Evolutionary conservation across 768 basidiomycete species (phyloP).

Genomic region (Pleurotus sapidus): DNA sequence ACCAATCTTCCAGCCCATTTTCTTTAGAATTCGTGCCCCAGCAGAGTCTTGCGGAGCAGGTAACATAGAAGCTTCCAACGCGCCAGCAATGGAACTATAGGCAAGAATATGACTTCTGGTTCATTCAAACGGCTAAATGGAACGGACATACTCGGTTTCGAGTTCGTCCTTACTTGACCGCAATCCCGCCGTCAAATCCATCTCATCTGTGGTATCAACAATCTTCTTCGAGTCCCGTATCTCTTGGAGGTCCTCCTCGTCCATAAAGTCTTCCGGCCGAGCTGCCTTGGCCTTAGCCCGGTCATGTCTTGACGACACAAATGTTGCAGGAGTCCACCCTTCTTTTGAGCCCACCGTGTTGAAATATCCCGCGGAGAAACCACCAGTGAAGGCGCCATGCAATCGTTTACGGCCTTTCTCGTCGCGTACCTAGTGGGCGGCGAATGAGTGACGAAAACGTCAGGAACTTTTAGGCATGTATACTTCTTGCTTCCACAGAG

Average conservation of each 20-base stretch:
- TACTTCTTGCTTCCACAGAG: too few relatives aligned
- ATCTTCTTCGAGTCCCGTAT: conserved; percentile 69
- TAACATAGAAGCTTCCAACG: conserved; percentile 64
- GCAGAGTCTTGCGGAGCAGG: conserved; percentile 76
- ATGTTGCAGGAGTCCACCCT: conserved; percentile 95
- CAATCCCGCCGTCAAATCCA: conserved; percentile 62
- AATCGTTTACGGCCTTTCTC: conserved; percentile 89
- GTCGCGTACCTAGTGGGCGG: conserved; percentile 83
- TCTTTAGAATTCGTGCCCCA: conserved; percentile 83
- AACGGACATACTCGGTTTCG: conserved; percentile 52
- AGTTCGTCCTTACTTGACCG: conserved; percentile 33
- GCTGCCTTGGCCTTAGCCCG: conserved; percentile 60
- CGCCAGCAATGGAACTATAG: conserved; percentile 56
- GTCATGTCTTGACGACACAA: conserved; percentile 83
- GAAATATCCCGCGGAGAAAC: conserved; percentile 97
- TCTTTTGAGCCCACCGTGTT: conserved; percentile 96
- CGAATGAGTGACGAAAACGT: too few relatives aligned
- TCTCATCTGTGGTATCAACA: conserved; percentile 78
- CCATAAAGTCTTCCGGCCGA: conserved; percentile 96
- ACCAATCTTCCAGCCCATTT: conserved; percentile 94
- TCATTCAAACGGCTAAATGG: background rate
- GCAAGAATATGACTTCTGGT: background rate
- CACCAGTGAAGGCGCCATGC: conserved; percentile 99
- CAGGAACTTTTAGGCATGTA: too few relatives aligned
- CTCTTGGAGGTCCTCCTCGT: conserved; percentile 93